A percentile compares a stretch with the other conserved stretches of the same genome.
phyloP scores from a whole-genome alignment of 805 yeast genomes.

The Starmerella vaccinii region DNA sequence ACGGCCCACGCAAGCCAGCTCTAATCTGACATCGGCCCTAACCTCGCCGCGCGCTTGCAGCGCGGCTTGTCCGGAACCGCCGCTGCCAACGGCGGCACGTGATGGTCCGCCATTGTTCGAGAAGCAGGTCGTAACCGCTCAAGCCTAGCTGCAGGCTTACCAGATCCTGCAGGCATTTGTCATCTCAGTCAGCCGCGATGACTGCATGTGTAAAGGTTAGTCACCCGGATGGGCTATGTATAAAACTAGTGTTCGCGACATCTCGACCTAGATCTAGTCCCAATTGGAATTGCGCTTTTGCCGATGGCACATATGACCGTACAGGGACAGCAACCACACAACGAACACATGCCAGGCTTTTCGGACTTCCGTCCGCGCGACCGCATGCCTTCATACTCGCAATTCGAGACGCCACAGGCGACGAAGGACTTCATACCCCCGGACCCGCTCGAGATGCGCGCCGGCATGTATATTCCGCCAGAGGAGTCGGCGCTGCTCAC shows the following conservation, averaged over 20 bases:
- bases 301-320: neutral
- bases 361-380: neutral
- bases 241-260: constrained; percentile 1
- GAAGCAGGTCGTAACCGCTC: neutral
- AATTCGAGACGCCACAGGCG: neutral
- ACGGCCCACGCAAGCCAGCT: neutral
- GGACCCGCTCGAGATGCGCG: constrained; percentile 16
- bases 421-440: constrained; percentile 16
- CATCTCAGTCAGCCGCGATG: constrained; percentile 1
- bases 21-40: neutral
- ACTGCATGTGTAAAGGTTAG: constrained; percentile 7
- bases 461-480: constrained; percentile 22
- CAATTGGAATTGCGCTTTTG: neutral
- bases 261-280: neutral
- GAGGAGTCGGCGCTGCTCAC: constrained; percentile 14
- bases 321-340: neutral
- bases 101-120: neutral
- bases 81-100: constrained; percentile 4
- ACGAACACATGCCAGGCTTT: neutral
- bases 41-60: neutral
- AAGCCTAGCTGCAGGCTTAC: constrained; percentile 8
- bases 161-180: constrained; percentile 8
- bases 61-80: neutral
- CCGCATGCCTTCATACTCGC: neutral
- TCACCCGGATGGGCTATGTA: constrained; percentile 1